A percentile compares a stretch with the other conserved stretches of the same genome.
Evolutionary conservation across 306 rosid genomes (phyloP).

Genomic region (Fragaria nilgerrensis): DNA sequence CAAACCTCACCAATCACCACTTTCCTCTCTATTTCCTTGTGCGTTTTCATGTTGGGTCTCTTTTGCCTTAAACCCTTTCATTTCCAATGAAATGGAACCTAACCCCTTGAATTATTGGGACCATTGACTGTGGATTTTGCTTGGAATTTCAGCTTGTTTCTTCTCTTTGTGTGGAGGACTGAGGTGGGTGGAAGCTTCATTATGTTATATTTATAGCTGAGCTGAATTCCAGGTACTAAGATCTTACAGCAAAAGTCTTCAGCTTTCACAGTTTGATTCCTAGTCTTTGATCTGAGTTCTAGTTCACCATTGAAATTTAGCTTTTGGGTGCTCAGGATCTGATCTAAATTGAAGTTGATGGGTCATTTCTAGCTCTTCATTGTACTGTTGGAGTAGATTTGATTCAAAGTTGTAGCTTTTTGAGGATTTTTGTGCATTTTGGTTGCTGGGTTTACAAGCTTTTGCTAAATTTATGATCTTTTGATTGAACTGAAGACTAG

Average conservation of each 20-base stretch:
- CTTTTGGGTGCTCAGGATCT: conserved; percentile 23
- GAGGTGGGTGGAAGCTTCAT: conserved; percentile 19
- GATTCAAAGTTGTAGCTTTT: neutral
- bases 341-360: neutral
- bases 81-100: conserved; percentile 2
- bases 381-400: neutral
- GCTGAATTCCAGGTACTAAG: conserved; percentile 38
- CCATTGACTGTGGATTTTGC: conserved; percentile 9
- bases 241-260: neutral
- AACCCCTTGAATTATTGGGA: conserved; percentile 1
- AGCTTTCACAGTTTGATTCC: conserved; percentile 5
- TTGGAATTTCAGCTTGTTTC: conserved; percentile 26
- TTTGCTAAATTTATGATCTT: conserved; percentile 6
- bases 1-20: neutral
- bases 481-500: conserved; percentile 13
- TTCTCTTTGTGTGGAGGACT: conserved; percentile 5
- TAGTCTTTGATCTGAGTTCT: neutral
- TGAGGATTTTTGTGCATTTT: neutral
- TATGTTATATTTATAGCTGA: conserved; percentile 12
- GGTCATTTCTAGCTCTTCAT: neutral
- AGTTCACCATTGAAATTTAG: neutral
- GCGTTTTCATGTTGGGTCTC: neutral
- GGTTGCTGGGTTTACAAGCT: neutral
- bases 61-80: neutral
- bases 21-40: conserved; percentile 11